Evolutionary conservation across 495 filamentous ascomycete genomes (phyloP).

Genomic region (Aspergillus sclerotiicarbonarius): DNA sequence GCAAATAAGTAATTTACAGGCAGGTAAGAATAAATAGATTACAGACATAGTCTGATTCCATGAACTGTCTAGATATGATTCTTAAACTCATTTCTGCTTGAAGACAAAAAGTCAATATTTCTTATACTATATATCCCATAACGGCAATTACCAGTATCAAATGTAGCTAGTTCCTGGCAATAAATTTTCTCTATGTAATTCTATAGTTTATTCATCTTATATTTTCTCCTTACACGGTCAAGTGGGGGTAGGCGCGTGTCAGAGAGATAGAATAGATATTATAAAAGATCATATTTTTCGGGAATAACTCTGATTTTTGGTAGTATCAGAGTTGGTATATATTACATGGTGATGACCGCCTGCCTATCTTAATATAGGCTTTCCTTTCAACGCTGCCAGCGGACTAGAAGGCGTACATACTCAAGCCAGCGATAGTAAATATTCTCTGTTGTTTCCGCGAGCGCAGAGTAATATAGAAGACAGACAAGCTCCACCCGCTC

Average conservation of each 20-base stretch:
- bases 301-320: background rate
- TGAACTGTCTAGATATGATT: background rate
- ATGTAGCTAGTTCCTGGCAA: background rate
- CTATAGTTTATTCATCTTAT: constrained; percentile 7
- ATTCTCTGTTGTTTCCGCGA: background rate
- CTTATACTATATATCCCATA: background rate
- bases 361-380: background rate
- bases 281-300: constrained; percentile 1
- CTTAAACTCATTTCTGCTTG: background rate
- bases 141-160: background rate
- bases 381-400: background rate
- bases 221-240: constrained; percentile 3
- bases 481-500: background rate
- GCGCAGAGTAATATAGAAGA: background rate
- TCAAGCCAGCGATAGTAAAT: background rate
- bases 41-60: background rate
- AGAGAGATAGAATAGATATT: constrained; percentile 10
- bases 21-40: background rate
- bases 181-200: background rate
- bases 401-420: background rate
- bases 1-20: background rate
- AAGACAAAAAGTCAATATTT: background rate
- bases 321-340: background rate
- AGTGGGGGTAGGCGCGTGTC: background rate
- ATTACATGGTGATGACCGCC: background rate